phyloP scores from a whole-genome alignment of 345 rosid species.

The Murraya koenigii region DNA sequence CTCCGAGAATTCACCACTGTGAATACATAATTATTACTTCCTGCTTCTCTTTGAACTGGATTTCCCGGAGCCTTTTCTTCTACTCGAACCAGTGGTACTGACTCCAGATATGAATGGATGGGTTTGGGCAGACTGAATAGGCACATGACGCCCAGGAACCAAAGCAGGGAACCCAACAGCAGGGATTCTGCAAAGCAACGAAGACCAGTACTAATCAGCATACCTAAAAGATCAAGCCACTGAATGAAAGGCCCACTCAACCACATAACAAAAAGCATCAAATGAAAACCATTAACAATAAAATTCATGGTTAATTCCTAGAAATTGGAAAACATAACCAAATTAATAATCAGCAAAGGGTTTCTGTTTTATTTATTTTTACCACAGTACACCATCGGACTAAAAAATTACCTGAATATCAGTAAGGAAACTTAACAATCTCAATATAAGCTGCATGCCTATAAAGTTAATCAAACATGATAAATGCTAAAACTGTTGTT shows the following conservation, averaged over 20 bases:
- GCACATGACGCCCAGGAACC: conserved; percentile 88
- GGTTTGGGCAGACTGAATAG: conserved; percentile 43
- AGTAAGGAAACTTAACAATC: background rate
- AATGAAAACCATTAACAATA: background rate
- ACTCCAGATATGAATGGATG: conserved; percentile 35
- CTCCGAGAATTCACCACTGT: conserved; percentile 29
- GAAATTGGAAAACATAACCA: background rate
- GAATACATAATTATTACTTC: conserved; percentile 30
- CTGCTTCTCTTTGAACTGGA: conserved; percentile 54
- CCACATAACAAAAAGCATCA: background rate
- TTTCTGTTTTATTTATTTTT: background rate
- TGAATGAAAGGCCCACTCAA: background rate
- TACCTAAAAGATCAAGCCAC: background rate
- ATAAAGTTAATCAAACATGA: background rate
- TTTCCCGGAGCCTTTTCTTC: conserved; percentile 40
- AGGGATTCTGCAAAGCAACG: conserved; percentile 78
- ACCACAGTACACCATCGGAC: background rate
- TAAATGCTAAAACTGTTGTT: background rate
- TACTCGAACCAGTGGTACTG: conserved; percentile 30
- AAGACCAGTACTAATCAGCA: conserved; percentile 1
- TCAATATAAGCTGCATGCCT: background rate
- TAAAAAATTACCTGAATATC: background rate
- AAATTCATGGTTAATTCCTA: background rate
- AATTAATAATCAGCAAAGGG: background rate
- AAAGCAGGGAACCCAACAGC: conserved; percentile 99